Conservation (phyloP, 768 basidiomycete species). For the Mycena maculata region DNA sequence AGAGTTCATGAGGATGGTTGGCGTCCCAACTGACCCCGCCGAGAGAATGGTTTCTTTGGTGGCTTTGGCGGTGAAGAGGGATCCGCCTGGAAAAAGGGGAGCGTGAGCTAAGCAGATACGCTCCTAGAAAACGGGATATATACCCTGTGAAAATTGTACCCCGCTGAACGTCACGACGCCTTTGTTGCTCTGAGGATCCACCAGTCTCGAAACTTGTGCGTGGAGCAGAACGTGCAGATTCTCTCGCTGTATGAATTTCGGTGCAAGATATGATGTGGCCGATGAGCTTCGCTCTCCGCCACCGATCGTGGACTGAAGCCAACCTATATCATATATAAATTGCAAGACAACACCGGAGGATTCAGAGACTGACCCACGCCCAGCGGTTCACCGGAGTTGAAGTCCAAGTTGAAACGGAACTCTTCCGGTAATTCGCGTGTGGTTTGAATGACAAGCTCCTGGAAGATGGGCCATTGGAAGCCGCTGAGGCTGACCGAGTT, state of each 20-base stretch:
- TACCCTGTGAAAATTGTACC: not conserved
- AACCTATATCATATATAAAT: constrained; percentile 22
- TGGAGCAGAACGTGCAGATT: constrained; percentile 36
- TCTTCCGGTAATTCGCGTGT: constrained; percentile 27
- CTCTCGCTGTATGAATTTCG: constrained; percentile 27
- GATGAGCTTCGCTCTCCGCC: constrained; percentile 34
- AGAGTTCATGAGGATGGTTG: not conserved
- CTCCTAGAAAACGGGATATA: not conserved
- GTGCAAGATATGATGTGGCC: constrained; percentile 38
- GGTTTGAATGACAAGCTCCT: constrained; percentile 42
- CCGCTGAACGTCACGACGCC: not conserved
- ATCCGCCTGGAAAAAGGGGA: not conserved
- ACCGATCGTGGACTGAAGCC: constrained; percentile 39
- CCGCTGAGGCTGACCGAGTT: constrained; percentile 6
- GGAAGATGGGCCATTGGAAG: constrained; percentile 3
- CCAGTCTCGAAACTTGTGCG: not conserved
- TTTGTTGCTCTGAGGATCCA: not conserved
- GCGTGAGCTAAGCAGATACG: not conserved
- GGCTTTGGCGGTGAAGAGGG: not conserved
- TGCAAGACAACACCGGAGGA: not conserved
- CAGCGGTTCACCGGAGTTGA: constrained; percentile 42
- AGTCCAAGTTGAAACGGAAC: constrained; percentile 41
- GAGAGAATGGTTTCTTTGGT: not conserved
- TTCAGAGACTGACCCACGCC: constrained; percentile 37
- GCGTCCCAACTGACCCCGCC: not conserved